phyloP scores from a whole-genome alignment of 257 asterid species.

The Penstemon barbatus region DNA sequence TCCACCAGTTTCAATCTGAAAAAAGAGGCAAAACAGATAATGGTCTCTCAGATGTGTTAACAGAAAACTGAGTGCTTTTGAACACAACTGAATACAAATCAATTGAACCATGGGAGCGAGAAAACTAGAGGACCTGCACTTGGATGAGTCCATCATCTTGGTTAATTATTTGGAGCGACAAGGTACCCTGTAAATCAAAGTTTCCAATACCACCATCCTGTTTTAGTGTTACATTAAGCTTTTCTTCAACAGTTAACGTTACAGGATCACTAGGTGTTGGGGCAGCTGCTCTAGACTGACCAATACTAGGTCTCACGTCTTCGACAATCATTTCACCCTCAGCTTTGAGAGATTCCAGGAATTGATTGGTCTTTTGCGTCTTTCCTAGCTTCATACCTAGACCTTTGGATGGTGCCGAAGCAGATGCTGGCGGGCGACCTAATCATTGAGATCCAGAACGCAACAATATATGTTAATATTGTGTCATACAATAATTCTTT shows the following conservation, averaged over 20 bases:
- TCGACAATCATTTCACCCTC: slow-evolving; percentile 73
- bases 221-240: slow-evolving; percentile 65
- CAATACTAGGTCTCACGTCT: slow-evolving; percentile 64
- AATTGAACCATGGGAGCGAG: slow-evolving; percentile 15
- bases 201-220: slow-evolving; percentile 84
- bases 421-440: slow-evolving; percentile 61
- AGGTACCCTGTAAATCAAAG: slow-evolving; percentile 85
- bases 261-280: slow-evolving; percentile 82
- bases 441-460: slow-evolving; percentile 18
- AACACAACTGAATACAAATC: slow-evolving; percentile 15
- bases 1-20: slow-evolving; percentile 83
- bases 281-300: slow-evolving; percentile 68
- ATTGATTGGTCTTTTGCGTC: slow-evolving; percentile 63
- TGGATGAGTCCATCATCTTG: slow-evolving; percentile 87
- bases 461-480: slow-evolving; percentile 17
- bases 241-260: slow-evolving; percentile 83
- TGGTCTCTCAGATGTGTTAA: slow-evolving; percentile 10
- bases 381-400: slow-evolving; percentile 77
- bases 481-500: too few species aligned
- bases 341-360: slow-evolving; percentile 68
- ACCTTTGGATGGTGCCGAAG: slow-evolving; percentile 69
- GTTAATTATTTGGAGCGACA: slow-evolving; percentile 79
- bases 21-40: slow-evolving; percentile 22
- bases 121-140: slow-evolving; percentile 69
- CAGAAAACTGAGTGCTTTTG: slow-evolving; percentile 4